Evolutionary conservation across 176 grass and related monocot species (phyloP).

Genomic region (Metroxylon sagu): DNA sequence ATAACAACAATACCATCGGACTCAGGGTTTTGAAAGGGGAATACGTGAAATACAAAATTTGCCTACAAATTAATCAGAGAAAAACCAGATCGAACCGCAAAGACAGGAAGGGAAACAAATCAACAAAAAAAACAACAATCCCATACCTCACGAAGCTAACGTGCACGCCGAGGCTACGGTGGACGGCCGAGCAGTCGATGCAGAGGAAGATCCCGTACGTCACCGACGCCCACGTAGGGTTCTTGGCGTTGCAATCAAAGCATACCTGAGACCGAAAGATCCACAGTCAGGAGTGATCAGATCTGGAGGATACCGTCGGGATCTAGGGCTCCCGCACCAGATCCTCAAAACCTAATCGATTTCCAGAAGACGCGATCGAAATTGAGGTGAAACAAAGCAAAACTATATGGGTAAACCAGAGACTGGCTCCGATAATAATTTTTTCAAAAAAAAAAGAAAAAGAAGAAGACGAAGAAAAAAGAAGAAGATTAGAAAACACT

Average conservation of each 20-base stretch:
- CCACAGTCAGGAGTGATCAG: background rate
- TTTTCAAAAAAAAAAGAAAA: background rate
- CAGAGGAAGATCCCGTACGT: constrained; percentile 89
- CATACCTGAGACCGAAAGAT: constrained; percentile 40
- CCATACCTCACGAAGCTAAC: constrained; percentile 67
- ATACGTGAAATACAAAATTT: no score
- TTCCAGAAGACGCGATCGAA: background rate
- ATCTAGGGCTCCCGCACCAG: background rate
- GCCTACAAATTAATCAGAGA: no score
- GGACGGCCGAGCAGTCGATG: constrained; percentile 82
- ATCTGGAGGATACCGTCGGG: background rate
- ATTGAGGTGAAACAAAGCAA: background rate
- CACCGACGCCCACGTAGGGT: constrained; percentile 82
- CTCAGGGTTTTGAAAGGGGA: no score
- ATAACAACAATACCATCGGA: no score
- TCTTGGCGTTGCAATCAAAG: constrained; percentile 86
- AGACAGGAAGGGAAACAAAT: no score
- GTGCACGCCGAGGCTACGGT: constrained; percentile 77
- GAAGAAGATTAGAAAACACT: background rate
- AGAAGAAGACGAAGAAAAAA: background rate
- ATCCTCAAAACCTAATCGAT: background rate
- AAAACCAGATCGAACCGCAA: no score
- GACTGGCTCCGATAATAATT: background rate
- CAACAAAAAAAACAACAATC: background rate
- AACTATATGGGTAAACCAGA: background rate